Evolutionary conservation across 768 basidiomycete genomes (phyloP).

Genomic region (Xerocomellus intermedius): DNA sequence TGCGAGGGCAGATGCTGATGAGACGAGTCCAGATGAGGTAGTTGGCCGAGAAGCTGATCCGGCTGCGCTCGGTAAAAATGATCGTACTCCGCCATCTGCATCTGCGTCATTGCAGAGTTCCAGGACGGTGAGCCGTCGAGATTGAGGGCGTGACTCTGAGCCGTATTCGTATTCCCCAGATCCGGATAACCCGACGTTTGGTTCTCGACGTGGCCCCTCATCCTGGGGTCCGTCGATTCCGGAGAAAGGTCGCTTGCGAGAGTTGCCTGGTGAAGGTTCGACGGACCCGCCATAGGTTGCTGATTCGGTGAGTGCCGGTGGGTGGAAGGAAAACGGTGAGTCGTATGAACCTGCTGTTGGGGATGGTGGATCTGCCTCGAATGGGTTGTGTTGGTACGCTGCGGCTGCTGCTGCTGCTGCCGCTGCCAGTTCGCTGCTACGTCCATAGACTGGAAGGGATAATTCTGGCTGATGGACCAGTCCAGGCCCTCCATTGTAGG

Average conservation of each 20-base stretch:
- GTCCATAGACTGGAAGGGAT: constrained; percentile 41
- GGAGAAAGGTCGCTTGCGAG: constrained; percentile 62
- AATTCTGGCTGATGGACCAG: constrained; percentile 48
- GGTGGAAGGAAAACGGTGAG: constrained; percentile 79
- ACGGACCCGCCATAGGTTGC: constrained; percentile 30
- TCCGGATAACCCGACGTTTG: constrained; percentile 28
- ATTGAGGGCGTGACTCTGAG: constrained; percentile 72
- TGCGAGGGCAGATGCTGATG: constrained; percentile 47
- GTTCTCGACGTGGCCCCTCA: constrained; percentile 42
- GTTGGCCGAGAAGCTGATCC: constrained; percentile 40
- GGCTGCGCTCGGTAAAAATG: constrained; percentile 42
- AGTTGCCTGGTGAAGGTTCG: constrained; percentile 40
- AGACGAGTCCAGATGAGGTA: constrained; percentile 46
- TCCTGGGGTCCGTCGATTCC: constrained; percentile 51
- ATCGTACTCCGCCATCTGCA: constrained; percentile 44
- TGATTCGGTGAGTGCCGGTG: constrained; percentile 50
- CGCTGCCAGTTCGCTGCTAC: constrained; percentile 39
- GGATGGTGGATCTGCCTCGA: constrained; percentile 33
- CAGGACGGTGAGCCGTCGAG: constrained; percentile 80
- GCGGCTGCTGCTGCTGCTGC: constrained; percentile 30
- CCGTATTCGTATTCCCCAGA: constrained; percentile 62
- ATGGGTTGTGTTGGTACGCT: constrained; percentile 29
- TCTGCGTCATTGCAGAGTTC: constrained; percentile 81
- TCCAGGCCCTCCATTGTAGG: constrained; percentile 52
- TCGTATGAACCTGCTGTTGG: constrained; percentile 41